phyloP scores from a whole-genome alignment of 306 rosid species.

The Trifolium repens region DNA sequence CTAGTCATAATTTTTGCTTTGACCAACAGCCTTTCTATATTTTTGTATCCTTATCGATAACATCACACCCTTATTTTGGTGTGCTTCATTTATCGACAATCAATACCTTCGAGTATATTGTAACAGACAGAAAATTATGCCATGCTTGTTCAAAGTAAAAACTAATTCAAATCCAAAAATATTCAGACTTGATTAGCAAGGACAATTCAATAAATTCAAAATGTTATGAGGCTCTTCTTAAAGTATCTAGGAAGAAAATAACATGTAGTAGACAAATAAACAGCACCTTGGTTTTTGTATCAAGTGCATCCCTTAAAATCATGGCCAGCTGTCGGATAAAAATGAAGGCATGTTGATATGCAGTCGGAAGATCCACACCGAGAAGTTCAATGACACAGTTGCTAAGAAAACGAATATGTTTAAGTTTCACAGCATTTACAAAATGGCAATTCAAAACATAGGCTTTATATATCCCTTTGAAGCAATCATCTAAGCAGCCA shows the following conservation, averaged over 20 bases:
- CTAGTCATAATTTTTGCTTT: conserved; percentile 28
- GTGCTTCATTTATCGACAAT: too few species aligned
- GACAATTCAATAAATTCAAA: conserved; percentile 10
- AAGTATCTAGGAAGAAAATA: conserved; percentile 29
- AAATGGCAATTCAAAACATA: conserved; percentile 92
- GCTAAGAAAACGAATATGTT: conserved; percentile 82
- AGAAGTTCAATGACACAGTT: conserved; percentile 82
- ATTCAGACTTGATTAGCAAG: conserved; percentile 14
- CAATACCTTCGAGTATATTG: too few species aligned
- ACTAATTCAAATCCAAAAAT: conserved; percentile 30
- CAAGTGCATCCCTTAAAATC: conserved; percentile 89
- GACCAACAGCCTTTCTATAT: conserved; percentile 10
- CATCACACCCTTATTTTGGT: neutral
- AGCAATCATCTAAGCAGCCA: conserved; percentile 87
- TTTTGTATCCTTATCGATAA: neutral
- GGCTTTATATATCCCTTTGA: conserved; percentile 92
- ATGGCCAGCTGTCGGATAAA: conserved; percentile 92
- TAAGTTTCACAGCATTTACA: conserved; percentile 78
- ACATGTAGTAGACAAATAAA: conserved; percentile 22
- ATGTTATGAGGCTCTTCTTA: conserved; percentile 4
- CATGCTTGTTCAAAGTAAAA: conserved; percentile 6
- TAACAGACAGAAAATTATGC: conserved; percentile 16
- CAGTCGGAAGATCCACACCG: conserved; percentile 75
- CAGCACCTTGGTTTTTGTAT: conserved; percentile 84
- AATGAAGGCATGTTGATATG: conserved; percentile 90